Conservation (phyloP, 1,284 basidiomycete species). For the Paramarasmius palmivorus region DNA sequence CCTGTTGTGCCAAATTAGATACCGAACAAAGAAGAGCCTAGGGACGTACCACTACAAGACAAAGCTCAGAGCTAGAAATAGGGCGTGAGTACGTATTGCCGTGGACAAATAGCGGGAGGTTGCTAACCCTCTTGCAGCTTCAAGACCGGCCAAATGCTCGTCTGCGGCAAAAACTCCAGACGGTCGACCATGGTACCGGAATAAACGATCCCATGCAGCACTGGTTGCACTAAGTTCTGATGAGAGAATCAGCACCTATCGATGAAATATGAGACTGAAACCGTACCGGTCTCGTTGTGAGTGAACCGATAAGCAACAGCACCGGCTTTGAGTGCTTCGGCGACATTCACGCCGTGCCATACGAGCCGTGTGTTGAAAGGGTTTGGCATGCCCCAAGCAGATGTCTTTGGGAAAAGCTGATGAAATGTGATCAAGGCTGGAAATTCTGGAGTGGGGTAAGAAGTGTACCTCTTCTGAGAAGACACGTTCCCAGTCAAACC, state of each 20-base stretch:
- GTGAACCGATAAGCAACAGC: slow-evolving; percentile 58
- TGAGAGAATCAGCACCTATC: slow-evolving; percentile 7
- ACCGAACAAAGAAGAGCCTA: slow-evolving; percentile 14
- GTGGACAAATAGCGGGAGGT: slow-evolving; percentile 15
- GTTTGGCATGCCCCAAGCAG: slow-evolving; percentile 8
- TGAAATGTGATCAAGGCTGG: background rate
- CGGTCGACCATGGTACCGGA: slow-evolving; percentile 61
- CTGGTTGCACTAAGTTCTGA: slow-evolving; percentile 53
- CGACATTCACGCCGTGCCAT: slow-evolving; percentile 64
- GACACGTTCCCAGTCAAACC: slow-evolving; percentile 52
- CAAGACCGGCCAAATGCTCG: slow-evolving; percentile 57
- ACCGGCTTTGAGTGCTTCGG: slow-evolving; percentile 58
- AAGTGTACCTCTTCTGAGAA: slow-evolving; percentile 32
- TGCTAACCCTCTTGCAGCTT: slow-evolving; percentile 51
- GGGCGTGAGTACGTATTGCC: background rate
- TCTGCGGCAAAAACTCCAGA: slow-evolving; percentile 61
- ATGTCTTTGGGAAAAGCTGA: slow-evolving; percentile 15
- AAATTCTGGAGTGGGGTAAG: background rate
- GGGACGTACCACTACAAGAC: slow-evolving; percentile 54
- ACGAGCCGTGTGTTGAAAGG: slow-evolving; percentile 9
- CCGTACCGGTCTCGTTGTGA: slow-evolving; percentile 52
- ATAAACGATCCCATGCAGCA: slow-evolving; percentile 56
- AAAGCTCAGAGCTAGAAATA: slow-evolving; percentile 49
- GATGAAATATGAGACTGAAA: background rate
- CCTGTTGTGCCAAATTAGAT: slow-evolving; percentile 34